These are phyloP conservation scores for Populus davidiana DNA, from an alignment of 345 rosid genomes.

Conservation along the genomic window DNA sequence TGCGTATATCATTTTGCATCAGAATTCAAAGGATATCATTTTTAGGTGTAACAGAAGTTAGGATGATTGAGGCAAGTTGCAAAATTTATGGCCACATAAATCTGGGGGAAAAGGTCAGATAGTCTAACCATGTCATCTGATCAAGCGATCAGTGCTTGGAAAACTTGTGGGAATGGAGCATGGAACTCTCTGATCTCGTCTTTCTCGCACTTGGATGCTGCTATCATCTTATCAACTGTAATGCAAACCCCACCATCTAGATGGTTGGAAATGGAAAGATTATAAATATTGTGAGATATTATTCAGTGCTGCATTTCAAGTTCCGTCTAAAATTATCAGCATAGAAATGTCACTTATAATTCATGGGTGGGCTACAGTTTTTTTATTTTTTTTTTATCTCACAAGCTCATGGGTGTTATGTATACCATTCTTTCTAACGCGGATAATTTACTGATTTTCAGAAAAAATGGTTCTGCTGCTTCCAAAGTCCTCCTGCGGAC, in stretches of 20 bases:
- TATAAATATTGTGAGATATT: neutral
- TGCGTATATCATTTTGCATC: neutral
- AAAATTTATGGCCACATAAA: neutral
- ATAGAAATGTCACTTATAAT: neutral
- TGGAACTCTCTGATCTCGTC: neutral
- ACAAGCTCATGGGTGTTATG: neutral
- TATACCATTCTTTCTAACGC: constrained; percentile 10
- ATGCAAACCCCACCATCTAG: neutral
- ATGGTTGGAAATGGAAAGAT: constrained; percentile 1
- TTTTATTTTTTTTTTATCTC: neutral
- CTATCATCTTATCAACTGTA: neutral
- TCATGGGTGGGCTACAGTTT: neutral
- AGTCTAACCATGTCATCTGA: neutral
- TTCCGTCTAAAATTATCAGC: no score
- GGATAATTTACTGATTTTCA: constrained; percentile 32
- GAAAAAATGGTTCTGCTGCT: constrained; percentile 97
- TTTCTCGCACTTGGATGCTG: neutral
- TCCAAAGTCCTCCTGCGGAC: constrained; percentile 59
- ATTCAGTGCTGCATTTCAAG: no score
- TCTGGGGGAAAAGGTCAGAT: neutral
- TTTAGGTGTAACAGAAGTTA: neutral
- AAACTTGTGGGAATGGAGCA: neutral
- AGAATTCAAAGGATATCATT: neutral
- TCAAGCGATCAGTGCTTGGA: neutral
- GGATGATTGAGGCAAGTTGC: neutral